phyloP scores from a whole-genome alignment of 768 basidiomycete species.

The Kwoniella sp. region DNA sequence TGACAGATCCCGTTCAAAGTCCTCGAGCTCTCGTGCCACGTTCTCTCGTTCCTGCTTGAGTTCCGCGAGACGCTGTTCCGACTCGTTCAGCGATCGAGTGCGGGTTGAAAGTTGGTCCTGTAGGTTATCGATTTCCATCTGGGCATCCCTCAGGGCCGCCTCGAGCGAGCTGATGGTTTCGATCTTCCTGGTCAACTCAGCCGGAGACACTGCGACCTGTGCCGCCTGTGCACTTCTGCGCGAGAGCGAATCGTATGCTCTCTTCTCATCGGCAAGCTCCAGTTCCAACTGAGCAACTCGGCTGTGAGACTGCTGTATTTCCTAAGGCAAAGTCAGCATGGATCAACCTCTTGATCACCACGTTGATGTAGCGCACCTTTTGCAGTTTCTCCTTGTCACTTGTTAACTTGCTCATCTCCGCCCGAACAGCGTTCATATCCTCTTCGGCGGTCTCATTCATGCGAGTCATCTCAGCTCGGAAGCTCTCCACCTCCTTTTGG shows the following conservation, averaged over 20 bases:
- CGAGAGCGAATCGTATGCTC: conserved; percentile 14
- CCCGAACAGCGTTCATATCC: conserved; percentile 7
- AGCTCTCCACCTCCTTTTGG: conserved; percentile 18
- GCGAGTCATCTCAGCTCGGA: conserved; percentile 22
- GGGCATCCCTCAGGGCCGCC: conserved; percentile 8
- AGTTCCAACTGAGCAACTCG: conserved; percentile 18
- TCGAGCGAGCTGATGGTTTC: conserved; percentile 5
- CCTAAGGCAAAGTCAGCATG: conserved; percentile 2
- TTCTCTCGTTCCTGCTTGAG: conserved; percentile 17
- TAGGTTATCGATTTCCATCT: conserved; percentile 1
- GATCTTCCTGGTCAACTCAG: conserved; percentile 9
- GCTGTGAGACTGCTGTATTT: neutral
- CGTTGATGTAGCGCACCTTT: conserved; percentile 7
- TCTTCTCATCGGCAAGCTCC: conserved; percentile 14
- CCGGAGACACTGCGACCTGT: neutral
- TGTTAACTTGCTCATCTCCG: neutral
- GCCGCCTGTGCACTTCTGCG: conserved; percentile 4
- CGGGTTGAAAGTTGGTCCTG: conserved; percentile 4
- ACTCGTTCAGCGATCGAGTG: neutral
- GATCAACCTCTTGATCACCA: neutral
- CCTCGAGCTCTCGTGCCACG: conserved; percentile 22
- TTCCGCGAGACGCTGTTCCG: conserved; percentile 4
- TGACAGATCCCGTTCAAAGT: conserved; percentile 34
- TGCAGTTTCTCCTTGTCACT: conserved; percentile 9
- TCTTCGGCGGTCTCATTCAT: conserved; percentile 18